These are phyloP conservation scores for Phyllostachys edulis DNA, from an alignment of 176 grass and related monocot genomes.

Conservation along the genomic window DNA sequence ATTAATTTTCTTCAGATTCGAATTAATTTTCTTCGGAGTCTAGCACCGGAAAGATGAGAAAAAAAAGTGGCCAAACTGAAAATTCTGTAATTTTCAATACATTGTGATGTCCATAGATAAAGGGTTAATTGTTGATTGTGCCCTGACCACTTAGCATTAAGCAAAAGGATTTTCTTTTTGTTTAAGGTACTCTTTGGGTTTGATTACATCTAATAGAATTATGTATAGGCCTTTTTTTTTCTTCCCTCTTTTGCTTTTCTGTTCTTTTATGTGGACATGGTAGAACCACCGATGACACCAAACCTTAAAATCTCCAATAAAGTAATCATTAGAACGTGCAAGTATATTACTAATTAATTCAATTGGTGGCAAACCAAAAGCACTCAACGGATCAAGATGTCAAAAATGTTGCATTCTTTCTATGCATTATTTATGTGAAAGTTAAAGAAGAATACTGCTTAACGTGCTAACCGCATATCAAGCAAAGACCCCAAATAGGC, in stretches of 20 bases:
- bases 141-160: conserved; percentile 26
- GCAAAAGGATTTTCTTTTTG: background rate
- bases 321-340: conserved; percentile 23
- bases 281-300: conserved; percentile 17
- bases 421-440: conserved; percentile 30
- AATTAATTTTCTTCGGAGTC: background rate
- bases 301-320: conserved; percentile 53
- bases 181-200: background rate
- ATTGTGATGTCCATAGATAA: no score
- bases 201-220: background rate
- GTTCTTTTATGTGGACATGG: conserved; percentile 44
- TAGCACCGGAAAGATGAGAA: background rate
- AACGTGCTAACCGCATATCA: conserved; percentile 12
- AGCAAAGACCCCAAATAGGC: conserved; percentile 26
- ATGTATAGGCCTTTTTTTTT: background rate
- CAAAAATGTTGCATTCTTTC: conserved; percentile 27
- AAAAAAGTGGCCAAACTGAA: background rate
- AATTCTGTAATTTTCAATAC: no score
- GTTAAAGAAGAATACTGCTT: conserved; percentile 12
- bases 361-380: conserved; percentile 39
- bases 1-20: no score
- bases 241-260: background rate
- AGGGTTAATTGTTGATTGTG: background rate
- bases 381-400: conserved; percentile 37
- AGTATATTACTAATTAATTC: background rate